These are phyloP conservation scores for Camelina sativa DNA, from an alignment of 345 rosid genomes.

Conservation along the genomic window DNA sequence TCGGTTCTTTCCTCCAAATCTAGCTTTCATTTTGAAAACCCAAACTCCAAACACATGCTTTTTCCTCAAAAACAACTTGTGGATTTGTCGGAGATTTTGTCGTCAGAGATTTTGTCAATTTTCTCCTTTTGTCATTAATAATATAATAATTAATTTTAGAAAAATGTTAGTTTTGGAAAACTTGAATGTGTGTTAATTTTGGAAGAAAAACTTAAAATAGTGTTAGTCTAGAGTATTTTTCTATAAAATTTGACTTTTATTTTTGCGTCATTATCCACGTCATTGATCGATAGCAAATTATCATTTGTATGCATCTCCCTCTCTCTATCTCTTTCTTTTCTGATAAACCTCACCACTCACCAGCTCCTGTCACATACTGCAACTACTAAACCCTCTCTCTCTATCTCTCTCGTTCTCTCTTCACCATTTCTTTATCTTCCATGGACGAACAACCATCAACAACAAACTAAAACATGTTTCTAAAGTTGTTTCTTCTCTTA, in stretches of 20 bases:
- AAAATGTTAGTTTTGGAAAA: no score
- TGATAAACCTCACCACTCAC: slow-evolving; percentile 42
- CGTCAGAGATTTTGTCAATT: no score
- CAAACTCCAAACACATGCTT: no score
- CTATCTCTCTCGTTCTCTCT: slow-evolving; percentile 8
- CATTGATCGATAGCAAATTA: slow-evolving; percentile 21
- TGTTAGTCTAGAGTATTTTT: no score
- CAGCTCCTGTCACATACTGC: slow-evolving; percentile 21
- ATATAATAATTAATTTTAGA: no score
- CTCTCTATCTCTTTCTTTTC: slow-evolving; percentile 16
- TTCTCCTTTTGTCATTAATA: no score
- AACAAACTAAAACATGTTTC: slow-evolving; percentile 33
- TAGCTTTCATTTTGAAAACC: no score
- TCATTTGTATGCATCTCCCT: slow-evolving; percentile 10
- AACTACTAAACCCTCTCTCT: slow-evolving; percentile 29
- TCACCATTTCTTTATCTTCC: slow-evolving; percentile 19
- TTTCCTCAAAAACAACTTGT: no score
- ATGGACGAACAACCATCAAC: slow-evolving; percentile 42
- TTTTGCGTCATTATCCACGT: slow-evolving; percentile 15
- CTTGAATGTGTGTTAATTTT: no score
- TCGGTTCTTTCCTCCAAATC: no score
- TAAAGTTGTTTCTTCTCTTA: slow-evolving; percentile 46
- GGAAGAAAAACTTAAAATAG: no score
- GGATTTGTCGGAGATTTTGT: no score
- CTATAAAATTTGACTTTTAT: not conserved